Evolutionary conservation across 164 flowering plant species (phyloP).

Genomic region (Warburgia ugandensis): DNA sequence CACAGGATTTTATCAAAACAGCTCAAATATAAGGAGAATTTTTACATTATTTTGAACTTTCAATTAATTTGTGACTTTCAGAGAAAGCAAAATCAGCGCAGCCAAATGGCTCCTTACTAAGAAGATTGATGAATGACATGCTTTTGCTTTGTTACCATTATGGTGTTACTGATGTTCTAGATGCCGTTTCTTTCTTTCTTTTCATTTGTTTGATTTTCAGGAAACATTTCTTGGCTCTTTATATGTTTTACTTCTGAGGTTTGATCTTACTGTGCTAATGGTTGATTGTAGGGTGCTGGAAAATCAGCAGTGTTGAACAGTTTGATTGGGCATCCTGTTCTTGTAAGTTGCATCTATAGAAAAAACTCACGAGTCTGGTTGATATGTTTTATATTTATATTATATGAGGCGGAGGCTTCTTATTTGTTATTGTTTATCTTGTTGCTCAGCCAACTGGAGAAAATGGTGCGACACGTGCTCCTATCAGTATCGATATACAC

Average conservation of each 20-base stretch:
- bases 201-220: too few species aligned
- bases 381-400: not conserved
- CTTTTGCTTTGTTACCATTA: too few species aligned
- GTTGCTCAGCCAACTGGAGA: constrained; percentile 93
- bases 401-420: not conserved
- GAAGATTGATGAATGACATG: too few species aligned
- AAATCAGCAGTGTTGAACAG: constrained; percentile 94
- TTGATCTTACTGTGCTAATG: constrained; percentile 2
- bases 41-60: too few species aligned
- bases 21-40: too few species aligned
- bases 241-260: too few species aligned
- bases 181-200: not conserved
- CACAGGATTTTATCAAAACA: too few species aligned
- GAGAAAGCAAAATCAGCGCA: too few species aligned
- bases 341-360: constrained; percentile 42
- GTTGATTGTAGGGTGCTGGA: constrained; percentile 76
- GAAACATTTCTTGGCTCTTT: too few species aligned
- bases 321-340: constrained; percentile 90
- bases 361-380: not conserved
- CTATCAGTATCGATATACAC: constrained; percentile 68
- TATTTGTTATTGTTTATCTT: not conserved
- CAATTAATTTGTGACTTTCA: too few species aligned
- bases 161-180: too few species aligned
- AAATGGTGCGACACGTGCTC: constrained; percentile 98
- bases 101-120: too few species aligned